Percentiles rank a stretch among this genome's conserved stretches.
phyloP scores from a whole-genome alignment of 78 protist genomes.

The Dictyostelium firmibasis region DNA sequence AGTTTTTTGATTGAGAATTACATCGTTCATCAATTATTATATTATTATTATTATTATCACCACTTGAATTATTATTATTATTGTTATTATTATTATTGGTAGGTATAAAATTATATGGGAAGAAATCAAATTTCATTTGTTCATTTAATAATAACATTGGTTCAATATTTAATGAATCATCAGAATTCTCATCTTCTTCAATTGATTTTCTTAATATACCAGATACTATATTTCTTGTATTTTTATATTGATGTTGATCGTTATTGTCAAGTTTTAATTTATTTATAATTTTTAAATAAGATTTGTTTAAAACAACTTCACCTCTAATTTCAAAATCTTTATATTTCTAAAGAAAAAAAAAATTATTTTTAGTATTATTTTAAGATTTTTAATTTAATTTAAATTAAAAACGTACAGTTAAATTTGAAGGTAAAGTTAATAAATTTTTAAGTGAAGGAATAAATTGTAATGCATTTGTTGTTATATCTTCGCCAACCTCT shows the following conservation, averaged over 20 bases:
- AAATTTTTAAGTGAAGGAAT: neutral
- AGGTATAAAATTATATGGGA: slow-evolving; percentile 21
- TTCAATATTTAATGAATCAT: neutral
- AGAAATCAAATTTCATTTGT: slow-evolving; percentile 28
- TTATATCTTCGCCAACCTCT: slow-evolving; percentile 65
- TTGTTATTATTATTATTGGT: neutral
- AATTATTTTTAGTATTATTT: neutral
- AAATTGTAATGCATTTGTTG: slow-evolving; percentile 16
- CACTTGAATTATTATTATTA: neutral
- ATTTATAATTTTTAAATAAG: slow-evolving; percentile 27
- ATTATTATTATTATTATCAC: neutral
- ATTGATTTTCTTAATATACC: slow-evolving; percentile 42
- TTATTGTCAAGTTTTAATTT: neutral
- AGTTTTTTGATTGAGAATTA: slow-evolving; percentile 9
- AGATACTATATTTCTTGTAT: slow-evolving; percentile 76
- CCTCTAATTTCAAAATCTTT: slow-evolving; percentile 73
- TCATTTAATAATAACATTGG: neutral
- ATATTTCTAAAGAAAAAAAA: neutral
- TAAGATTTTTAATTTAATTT: neutral
- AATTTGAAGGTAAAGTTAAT: neutral
- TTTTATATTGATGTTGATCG: slow-evolving; percentile 38
- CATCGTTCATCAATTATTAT: neutral
- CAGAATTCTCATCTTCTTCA: neutral
- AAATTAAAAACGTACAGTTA: neutral
- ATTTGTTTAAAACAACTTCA: slow-evolving; percentile 50